Evolutionary conservation across 495 filamentous ascomycete species (phyloP).

Genomic region (Rhizodiscina lignyota): DNA sequence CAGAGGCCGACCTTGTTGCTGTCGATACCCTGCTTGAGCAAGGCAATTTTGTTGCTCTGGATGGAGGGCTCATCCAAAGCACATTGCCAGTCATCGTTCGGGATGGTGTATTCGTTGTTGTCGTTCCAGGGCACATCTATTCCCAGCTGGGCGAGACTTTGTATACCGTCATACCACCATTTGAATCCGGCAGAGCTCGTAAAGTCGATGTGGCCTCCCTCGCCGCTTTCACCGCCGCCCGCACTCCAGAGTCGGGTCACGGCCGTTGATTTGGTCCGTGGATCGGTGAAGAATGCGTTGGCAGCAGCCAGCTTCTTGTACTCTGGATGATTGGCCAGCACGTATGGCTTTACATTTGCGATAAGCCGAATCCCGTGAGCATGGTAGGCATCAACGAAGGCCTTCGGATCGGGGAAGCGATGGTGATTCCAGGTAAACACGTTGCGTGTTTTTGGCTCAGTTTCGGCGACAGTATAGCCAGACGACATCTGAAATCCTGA

Average conservation of each 20-base stretch:
- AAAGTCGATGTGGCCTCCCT: conserved; percentile 56
- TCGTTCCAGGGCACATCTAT: conserved; percentile 65
- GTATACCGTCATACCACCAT: conserved; percentile 52
- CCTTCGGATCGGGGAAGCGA: conserved; percentile 48
- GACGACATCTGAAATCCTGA: conserved; percentile 57
- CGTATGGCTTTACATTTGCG: conserved; percentile 57
- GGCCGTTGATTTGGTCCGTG: conserved; percentile 32
- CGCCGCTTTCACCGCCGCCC: conserved; percentile 47
- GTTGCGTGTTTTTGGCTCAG: conserved; percentile 46
- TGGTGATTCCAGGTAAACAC: conserved; percentile 56
- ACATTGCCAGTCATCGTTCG: conserved; percentile 44
- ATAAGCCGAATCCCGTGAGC: conserved; percentile 43
- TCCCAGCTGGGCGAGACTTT: conserved; percentile 38
- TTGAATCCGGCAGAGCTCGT: conserved; percentile 43
- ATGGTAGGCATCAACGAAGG: conserved; percentile 42
- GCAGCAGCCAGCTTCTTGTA: conserved; percentile 36
- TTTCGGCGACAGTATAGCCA: conserved; percentile 51
- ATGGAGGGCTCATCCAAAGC: conserved; percentile 25
- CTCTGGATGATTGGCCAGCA: conserved; percentile 44
- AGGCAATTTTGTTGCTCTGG: conserved; percentile 1
- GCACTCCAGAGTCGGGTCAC: conserved; percentile 49
- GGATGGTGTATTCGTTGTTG: conserved; percentile 57
- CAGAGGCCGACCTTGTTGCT: conserved; percentile 36
- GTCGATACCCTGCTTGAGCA: too few species aligned
- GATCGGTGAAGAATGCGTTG: conserved; percentile 44